Percentiles rank a stretch among this genome's conserved stretches.
Conservation (phyloP, 192 early-diverging fungal genomes). For the Coemansia sp. region DNA sequence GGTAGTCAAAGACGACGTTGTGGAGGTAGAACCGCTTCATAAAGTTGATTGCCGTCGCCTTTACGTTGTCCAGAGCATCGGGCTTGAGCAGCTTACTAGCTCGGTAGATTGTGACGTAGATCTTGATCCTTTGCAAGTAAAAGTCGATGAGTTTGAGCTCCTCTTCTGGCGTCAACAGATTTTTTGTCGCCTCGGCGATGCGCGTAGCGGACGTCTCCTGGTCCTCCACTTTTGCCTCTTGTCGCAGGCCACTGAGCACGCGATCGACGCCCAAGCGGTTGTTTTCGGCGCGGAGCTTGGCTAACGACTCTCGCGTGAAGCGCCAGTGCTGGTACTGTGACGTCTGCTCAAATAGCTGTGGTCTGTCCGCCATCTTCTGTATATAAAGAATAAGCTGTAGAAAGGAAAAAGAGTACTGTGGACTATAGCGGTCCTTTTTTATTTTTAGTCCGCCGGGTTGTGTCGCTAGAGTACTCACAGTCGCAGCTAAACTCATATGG, state of each 20-base stretch:
- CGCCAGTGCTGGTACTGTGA: constrained; percentile 79
- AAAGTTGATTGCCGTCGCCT: constrained; percentile 79
- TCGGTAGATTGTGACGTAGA: constrained; percentile 24
- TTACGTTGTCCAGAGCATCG: constrained; percentile 42
- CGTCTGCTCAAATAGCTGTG: constrained; percentile 66
- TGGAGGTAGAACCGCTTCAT: constrained; percentile 82
- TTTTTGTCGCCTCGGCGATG: constrained; percentile 40
- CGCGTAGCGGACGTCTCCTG: constrained; percentile 26
- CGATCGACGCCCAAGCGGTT: constrained; percentile 61
- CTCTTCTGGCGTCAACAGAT: constrained; percentile 45
- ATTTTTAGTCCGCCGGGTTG: not conserved
- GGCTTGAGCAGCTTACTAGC: constrained; percentile 27
- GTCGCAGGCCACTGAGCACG: constrained; percentile 60
- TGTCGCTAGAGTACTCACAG: not conserved
- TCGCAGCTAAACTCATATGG: not conserved
- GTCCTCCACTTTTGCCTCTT: constrained; percentile 58
- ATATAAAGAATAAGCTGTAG: not conserved
- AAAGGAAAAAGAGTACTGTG: not conserved
- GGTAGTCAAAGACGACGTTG: constrained; percentile 81
- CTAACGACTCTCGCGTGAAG: constrained; percentile 60
- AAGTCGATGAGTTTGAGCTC: constrained; percentile 52
- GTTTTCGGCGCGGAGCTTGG: constrained; percentile 61
- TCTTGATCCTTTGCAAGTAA: constrained; percentile 38
- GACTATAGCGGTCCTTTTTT: not conserved
- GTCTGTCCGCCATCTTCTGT: constrained; percentile 16